Evolutionary conservation across 306 rosid species (phyloP), one percentile per base, ranked within the genome.

Genomic region (Casuarina glauca): DNA sequence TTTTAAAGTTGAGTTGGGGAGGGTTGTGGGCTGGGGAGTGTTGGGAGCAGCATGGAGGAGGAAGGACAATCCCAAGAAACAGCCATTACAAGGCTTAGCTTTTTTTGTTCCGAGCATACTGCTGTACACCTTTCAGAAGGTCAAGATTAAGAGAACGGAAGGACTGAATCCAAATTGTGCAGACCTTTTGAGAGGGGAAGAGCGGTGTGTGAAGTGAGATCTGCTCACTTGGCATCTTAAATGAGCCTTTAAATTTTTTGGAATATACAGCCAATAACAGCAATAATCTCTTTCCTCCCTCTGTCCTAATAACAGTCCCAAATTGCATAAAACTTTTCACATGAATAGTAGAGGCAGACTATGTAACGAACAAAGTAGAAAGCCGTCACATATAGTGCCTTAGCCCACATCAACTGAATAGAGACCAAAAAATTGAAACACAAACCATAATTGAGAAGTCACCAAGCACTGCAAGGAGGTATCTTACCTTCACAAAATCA

Each of bases 401-500:
- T 50, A 2, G 17, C 54, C 54, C 32, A 26, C 32, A 26, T 26
- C 32, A 26, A 26, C 32, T 26, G 32, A 26, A 26, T 26, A 26
- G 32, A 26, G 32, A 26, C 32, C 32, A 26, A 26, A 26, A 26
- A 26, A 26, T 26, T 26, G 32, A 26, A 26, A 26, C 32, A 26
- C 32, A 26, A 20, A 20, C 12, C 38, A 60, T 8, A 6, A 61
- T 1, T 39, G 17, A 41, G 32, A 42, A 67, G 50, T 6, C 50
- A 3, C 3, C 8, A 9, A 26, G 12, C 32, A 11, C 42, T 67
- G 50, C 48, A 42, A 15, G 71, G 44, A 76, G 48, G 75, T n/a
- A 64, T 19, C 2, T 15, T 81, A 95, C 98, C 97, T 95, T 95
- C 68, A 95, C 99, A 86, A 95, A 95, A 81, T 95, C 97, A 73